phyloP scores from a whole-genome alignment of 2,329 filamentous ascomycete species.

The Didymella pomorum region DNA sequence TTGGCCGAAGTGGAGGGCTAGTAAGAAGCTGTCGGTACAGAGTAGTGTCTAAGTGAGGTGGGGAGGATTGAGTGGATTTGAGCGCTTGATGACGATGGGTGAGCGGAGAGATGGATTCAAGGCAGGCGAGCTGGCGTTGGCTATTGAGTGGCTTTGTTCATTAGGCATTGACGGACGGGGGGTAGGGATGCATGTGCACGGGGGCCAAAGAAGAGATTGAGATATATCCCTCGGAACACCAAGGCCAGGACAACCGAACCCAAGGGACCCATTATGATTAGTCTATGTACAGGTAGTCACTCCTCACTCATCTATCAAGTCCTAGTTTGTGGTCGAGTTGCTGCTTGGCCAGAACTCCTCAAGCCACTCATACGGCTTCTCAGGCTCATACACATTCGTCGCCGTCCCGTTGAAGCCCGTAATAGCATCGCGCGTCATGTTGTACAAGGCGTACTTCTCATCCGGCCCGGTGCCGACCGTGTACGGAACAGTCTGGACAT shows the following conservation, averaged over 20 bases:
- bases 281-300: neutral
- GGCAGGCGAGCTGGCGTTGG: no score
- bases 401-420: conserved; percentile 33
- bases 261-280: neutral
- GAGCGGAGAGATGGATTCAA: no score
- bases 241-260: no score
- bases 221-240: no score
- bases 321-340: conserved; percentile 7
- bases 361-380: conserved; percentile 35
- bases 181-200: no score
- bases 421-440: conserved; percentile 33
- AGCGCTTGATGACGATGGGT: no score
- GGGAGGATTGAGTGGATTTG: no score
- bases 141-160: no score
- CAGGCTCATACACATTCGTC: conserved; percentile 29
- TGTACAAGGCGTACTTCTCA: conserved; percentile 40
- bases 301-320: neutral
- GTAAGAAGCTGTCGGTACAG: neutral
- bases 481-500: conserved; percentile 38
- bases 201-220: no score
- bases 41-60: neutral
- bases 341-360: conserved; percentile 30
- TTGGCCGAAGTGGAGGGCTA: neutral
- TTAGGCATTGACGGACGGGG: no score
- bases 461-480: conserved; percentile 37